Evolutionary conservation across 78 protist genomes (phyloP), one percentile per base, ranked within the genome.

Genomic region (Anaeramoeba flamelloides): DNA sequence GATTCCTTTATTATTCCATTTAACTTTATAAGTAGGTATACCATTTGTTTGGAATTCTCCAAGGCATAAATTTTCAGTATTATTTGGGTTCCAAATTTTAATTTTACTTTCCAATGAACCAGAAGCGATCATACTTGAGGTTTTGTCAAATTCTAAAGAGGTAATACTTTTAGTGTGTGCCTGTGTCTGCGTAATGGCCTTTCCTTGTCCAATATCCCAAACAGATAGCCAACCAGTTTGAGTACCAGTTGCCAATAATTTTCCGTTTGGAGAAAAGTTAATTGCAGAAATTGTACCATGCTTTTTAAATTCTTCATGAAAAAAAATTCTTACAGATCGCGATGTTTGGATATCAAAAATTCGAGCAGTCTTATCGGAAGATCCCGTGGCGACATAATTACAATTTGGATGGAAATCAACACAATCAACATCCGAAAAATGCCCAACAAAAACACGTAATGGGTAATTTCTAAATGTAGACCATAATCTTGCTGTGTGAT

Each of bases 401-500:
- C 79, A 74, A 79, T 93, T 93, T 38, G 96, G 96, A 53, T 93
- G 96, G 84, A 92, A 93, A 37, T 31, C 37, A 3, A 93, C 95
- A 53, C 82, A 41, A 78, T 91, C 89, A n/a, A 90, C 92, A 64
- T 90, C 95, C 2, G 90, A n/a, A 36, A 81, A 41, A 75, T 93
- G 97, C 31, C 97, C 97, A 2, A 86, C 85, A 34, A 91, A 89
- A 1, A 91, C 40, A 33, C 97, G 79, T 38, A 91, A 31, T 36
- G 97, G 93, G 26, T 31, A 17, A 0, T 80, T 26, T n/a, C 76
- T n/a, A 36, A 91, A 87, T 17, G 91, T 86, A 8, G 86, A 17
- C 95, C 95, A 92, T n/a, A 94, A 80, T 17, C 97, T 41, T 8
- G 97, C 97, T 1, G 97, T 94, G 77, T 84, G 65, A 65, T 94